These are phyloP conservation scores for Davidsoniella virescens DNA, from an alignment of 2,329 filamentous ascomycete genomes.

Conservation along the genomic window DNA sequence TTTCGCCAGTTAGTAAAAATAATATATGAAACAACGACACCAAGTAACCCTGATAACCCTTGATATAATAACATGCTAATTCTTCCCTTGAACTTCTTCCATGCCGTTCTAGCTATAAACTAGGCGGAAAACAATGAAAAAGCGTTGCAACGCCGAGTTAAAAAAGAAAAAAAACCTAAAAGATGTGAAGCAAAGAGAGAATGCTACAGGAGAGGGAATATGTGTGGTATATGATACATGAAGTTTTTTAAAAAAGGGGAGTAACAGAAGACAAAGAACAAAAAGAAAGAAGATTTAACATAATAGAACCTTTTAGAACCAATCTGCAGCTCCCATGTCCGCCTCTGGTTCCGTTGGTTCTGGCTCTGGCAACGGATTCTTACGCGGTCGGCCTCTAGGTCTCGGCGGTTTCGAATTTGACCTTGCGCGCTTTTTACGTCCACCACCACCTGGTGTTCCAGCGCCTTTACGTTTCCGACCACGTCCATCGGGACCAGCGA, in stretches of 20 bases:
- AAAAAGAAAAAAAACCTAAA: no score
- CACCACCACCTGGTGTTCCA: slow-evolving; percentile 33
- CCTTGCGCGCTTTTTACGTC: slow-evolving; percentile 41
- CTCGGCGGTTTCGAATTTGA: slow-evolving; percentile 33
- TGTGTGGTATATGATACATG: not conserved
- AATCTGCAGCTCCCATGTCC: slow-evolving; percentile 22
- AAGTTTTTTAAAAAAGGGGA: not conserved
- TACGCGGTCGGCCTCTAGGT: slow-evolving; percentile 35
- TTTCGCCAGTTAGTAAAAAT: no score
- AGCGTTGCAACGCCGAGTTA: no score
- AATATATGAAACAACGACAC: no score
- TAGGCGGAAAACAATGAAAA: no score
- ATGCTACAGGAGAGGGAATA: no score
- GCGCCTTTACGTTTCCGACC: slow-evolving; percentile 35
- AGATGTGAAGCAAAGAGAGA: no score
- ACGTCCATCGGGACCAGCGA: slow-evolving; percentile 23
- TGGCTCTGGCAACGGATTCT: slow-evolving; percentile 24
- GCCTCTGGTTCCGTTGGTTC: slow-evolving; percentile 25
- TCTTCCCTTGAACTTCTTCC: no score
- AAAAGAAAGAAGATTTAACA: not conserved
- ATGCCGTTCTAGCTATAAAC: no score
- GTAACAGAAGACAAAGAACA: not conserved
- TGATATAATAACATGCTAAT: no score
- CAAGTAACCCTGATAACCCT: no score
- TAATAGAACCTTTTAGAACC: slow-evolving; percentile 18